Evolutionary conservation across 2,329 filamentous ascomycete species (phyloP), one percentile per base, ranked within the genome.

Genomic region (Leptodontidium sp.): DNA sequence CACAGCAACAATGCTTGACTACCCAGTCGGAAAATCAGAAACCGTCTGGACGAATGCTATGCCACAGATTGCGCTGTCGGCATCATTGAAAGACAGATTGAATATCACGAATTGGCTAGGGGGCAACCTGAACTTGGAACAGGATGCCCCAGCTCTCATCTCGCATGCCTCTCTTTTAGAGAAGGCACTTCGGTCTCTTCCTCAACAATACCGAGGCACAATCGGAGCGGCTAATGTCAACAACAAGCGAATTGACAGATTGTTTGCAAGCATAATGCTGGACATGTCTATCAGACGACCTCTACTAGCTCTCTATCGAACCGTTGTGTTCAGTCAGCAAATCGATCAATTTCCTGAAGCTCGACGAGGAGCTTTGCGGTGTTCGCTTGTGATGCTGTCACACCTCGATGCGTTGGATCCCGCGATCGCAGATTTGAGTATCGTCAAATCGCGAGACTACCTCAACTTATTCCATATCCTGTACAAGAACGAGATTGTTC

Each of bases 381-480:
- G 49, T n/a, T 68, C 70, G 8, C 64, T 75, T 5, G 69, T 69
- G 15, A 71, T 73, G 15, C 40, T 75, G 7, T 68, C 69, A 8
- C 70, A 75, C 61, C 62, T 73, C 8, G 73, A 75, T 52, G 70
- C 73, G 15, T 50, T 75, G 17, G 72, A 75, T 52, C 73, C 73
- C 1, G 55, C 72, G 1, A 58, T 72, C 45, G 73, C 72, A 24
- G 73, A 73, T 45, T 49, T 67, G 2, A 67, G 63, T 21, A 68
- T 64, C 1, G 71, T 75, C n/a, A 71, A 70, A 49, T 69, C 69
- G 1, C 66, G 66, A n/a, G 61, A 71, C 12, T 72, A 73, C 52
- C 61, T 73, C 14, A 73, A 75, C 40, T 50, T 75, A 17, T 74
- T 75, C 53, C 69, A 73, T 43, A 61, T 73, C 12, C 24, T 74